Percentiles rank a stretch among this genome's conserved stretches.
These are phyloP conservation scores for Trichosporon inkin DNA, from an alignment of 1,284 basidiomycete genomes.

Conservation along the genomic window DNA sequence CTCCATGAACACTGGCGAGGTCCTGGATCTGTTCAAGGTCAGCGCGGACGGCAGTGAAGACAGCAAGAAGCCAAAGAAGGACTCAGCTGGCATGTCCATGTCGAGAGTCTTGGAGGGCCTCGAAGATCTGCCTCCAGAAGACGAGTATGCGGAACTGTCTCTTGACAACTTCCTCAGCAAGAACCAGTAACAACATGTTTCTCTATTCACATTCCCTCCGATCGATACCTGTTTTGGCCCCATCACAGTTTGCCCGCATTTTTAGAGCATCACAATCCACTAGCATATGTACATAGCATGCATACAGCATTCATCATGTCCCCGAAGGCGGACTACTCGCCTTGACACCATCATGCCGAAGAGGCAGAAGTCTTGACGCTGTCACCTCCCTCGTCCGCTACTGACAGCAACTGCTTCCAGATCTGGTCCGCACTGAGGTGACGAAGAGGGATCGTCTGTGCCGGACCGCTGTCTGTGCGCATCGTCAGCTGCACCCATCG, in stretches of 20 bases:
- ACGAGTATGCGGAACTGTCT: conserved; percentile 82
- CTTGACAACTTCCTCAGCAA: conserved; percentile 65
- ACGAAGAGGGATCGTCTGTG: conserved; percentile 26
- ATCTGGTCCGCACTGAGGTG: conserved; percentile 30
- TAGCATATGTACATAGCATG: conserved; percentile 19
- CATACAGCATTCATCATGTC: conserved; percentile 14
- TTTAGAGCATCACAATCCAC: too few species aligned
- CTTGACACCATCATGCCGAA: too few species aligned
- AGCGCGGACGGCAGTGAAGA: conserved; percentile 61
- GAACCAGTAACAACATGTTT: conserved; percentile 19
- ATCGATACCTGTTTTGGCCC: too few species aligned
- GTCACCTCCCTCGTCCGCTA: neutral
- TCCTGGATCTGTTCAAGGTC: conserved; percentile 87
- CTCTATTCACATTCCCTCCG: too few species aligned
- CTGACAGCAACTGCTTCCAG: conserved; percentile 22
- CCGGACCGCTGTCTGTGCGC: conserved; percentile 20
- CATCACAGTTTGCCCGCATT: too few species aligned
- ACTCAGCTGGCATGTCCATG: conserved; percentile 51
- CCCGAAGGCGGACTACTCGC: too few species aligned
- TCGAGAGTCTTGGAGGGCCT: conserved; percentile 76
- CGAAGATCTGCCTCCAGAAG: conserved; percentile 81
- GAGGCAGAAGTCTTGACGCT: neutral
- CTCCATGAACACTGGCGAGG: conserved; percentile 96
- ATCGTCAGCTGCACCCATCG: neutral
- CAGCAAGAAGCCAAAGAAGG: conserved; percentile 30